Base-by-base conservation (phyloP, 2,329 filamentous ascomycete genomes). In the Corinectria fuckeliana region DNA sequence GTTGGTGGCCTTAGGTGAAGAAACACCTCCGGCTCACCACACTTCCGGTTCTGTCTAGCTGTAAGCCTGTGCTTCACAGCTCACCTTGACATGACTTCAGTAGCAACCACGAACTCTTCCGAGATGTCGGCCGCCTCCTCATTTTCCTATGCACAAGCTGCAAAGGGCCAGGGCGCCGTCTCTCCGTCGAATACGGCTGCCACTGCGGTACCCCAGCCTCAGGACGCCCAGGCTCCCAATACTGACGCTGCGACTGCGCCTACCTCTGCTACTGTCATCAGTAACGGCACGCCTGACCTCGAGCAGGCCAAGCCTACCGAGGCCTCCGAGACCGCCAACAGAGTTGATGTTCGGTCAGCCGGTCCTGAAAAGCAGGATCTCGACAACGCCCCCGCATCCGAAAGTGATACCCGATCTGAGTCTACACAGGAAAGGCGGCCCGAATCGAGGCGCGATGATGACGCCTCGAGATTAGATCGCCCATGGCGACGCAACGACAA, bases 91-190 rank as follows among this genome's bases (percentile, higher is more conserved):
- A 69, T 73, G 69, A 67, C 67, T 60, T 68, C 69, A 58, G 64
- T 69, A 66, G 66, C 67, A 39, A 62, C 67, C 53, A 58, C 67
- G 50, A 69, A 66, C 56, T 68, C 67, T 56, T 70, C 66, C 67
- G 71, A 76, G 60, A 87, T 86, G 85, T 83, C 84, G 65, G 76
- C 77, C 58, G 70, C 85, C 63, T 82, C 86, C 62, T 82, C 86
- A 30, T 97, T 97, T 75, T 97, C 94, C 60, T 98, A 98, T 78
- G 94, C 94, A 71, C 93, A 97, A 84, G 94, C 94, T 73, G 94
- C 94, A 60, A 95, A 95, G 77, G 92, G 93, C 72, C 85, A 90
- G 70, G 80, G 85, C 64, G 62, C 74, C 55, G 60, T 70, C 53
- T 70, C 70, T 63, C 74, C 71, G 25, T 72, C 73, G 58, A 72